A percentile compares a stretch with the other conserved stretches of the same genome.
Conservation (phyloP, 2,329 filamentous ascomycete species). For the Daldinia sp. region DNA sequence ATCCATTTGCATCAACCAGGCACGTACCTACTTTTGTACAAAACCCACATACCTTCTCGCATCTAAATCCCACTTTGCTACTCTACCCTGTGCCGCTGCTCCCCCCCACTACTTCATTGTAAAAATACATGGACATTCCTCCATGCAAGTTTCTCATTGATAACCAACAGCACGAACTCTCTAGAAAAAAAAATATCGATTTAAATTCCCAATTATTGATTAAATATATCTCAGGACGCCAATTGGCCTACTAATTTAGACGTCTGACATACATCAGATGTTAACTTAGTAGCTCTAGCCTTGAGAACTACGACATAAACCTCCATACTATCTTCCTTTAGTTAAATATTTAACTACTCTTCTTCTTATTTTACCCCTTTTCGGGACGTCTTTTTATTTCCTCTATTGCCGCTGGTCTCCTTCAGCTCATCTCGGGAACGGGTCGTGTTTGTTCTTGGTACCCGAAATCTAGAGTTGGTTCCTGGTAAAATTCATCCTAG, state of each 20-base stretch:
- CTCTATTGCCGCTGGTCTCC: constrained; percentile 25
- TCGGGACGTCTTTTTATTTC: not conserved
- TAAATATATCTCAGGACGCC: constrained; percentile 19
- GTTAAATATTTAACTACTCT: not conserved
- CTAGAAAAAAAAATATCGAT: constrained; percentile 1
- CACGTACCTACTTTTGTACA: not conserved
- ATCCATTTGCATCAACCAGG: constrained; percentile 3
- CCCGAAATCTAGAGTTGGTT: constrained; percentile 31
- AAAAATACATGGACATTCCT: constrained; percentile 9
- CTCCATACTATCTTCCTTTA: not conserved
- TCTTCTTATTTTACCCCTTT: constrained; percentile 7
- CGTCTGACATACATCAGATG: constrained; percentile 10
- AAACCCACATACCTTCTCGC: constrained; percentile 8
- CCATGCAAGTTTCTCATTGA: constrained; percentile 19
- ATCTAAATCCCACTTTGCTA: constrained; percentile 10
- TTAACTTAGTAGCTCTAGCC: constrained; percentile 20
- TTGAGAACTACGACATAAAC: constrained; percentile 16
- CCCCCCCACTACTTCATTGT: constrained; percentile 16
- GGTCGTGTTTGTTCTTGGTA: constrained; percentile 22
- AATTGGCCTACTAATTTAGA: constrained; percentile 25
- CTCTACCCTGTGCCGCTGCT: not conserved
- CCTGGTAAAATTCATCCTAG: constrained; percentile 23
- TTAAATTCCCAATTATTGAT: not conserved
- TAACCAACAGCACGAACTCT: constrained; percentile 17
- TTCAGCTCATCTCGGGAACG: constrained; percentile 21